phyloP scores from a whole-genome alignment of 2,329 filamentous ascomycete genomes.

The Colletotrichum sp. region DNA sequence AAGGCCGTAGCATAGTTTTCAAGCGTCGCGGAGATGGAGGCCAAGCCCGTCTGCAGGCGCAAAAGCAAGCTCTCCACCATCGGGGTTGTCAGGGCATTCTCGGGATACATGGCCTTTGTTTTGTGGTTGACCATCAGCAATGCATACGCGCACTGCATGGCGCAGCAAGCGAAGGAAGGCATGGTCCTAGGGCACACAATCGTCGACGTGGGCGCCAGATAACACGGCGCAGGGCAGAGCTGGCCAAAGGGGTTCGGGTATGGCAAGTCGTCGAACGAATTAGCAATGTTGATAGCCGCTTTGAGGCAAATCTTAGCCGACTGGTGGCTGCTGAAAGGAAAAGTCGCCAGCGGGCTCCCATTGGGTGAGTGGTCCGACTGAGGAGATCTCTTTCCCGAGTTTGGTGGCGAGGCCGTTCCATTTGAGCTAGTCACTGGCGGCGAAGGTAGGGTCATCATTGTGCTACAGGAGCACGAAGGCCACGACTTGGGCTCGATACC shows the following conservation, averaged over 20 bases:
- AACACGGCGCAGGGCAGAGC: conserved; percentile 35
- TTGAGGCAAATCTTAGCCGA: conserved; percentile 55
- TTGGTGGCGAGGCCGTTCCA: conserved; percentile 26
- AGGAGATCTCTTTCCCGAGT: conserved; percentile 25
- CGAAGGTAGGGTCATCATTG: conserved; percentile 29
- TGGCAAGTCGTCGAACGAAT: conserved; percentile 49
- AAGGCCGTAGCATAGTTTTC: conserved; percentile 50
- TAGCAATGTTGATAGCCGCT: conserved; percentile 52
- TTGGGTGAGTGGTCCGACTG: conserved; percentile 16
- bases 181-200: conserved; percentile 48
- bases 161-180: conserved; percentile 50
- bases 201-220: conserved; percentile 38
- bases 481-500: conserved; percentile 34
- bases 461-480: conserved; percentile 39
- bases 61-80: conserved; percentile 40
- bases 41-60: conserved; percentile 44
- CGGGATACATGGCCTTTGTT: conserved; percentile 40
- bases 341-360: conserved; percentile 23
- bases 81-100: conserved; percentile 24
- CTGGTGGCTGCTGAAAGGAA: conserved; percentile 50
- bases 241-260: conserved; percentile 47
- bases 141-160: conserved; percentile 51
- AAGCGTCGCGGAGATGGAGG: conserved; percentile 44
- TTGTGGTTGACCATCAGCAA: conserved; percentile 48
- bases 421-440: conserved; percentile 32